These are phyloP conservation scores for Xenoacremonium recifei DNA, from an alignment of 2,329 filamentous ascomycete species.

Conservation along the genomic window DNA sequence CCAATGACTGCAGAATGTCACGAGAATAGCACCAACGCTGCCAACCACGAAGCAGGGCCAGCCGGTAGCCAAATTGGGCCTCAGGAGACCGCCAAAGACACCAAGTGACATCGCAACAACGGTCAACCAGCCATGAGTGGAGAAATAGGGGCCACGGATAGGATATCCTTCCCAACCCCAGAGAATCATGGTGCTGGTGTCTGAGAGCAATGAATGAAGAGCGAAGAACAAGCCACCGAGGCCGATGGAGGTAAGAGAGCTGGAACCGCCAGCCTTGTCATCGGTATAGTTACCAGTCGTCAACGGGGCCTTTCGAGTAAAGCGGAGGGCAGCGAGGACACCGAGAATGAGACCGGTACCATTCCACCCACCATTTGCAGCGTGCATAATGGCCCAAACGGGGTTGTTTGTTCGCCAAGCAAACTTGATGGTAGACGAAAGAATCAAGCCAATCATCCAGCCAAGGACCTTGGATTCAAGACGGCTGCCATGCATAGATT, in stretches of 20 bases:
- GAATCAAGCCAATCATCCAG: constrained; percentile 76
- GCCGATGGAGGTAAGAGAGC: constrained; percentile 70
- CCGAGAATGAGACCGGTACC: constrained; percentile 76
- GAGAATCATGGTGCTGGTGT: constrained; percentile 97
- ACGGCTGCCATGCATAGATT: constrained; percentile 69
- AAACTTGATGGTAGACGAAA: constrained; percentile 88
- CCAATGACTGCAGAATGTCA: constrained; percentile 82
- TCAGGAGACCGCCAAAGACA: constrained; percentile 71
- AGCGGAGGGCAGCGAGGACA: constrained; percentile 70
- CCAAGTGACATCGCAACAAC: constrained; percentile 84
- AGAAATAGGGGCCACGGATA: constrained; percentile 80
- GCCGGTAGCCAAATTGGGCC: constrained; percentile 67
- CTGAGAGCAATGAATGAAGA: constrained; percentile 88
- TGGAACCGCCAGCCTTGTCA: constrained; percentile 58
- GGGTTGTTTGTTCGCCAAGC: constrained; percentile 94
- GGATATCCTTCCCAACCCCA: constrained; percentile 99
- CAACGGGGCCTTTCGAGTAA: constrained; percentile 65
- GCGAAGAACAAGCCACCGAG: constrained; percentile 84
- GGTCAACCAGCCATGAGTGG: constrained; percentile 86
- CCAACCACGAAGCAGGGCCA: constrained; percentile 80
- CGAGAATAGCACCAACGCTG: constrained; percentile 72
- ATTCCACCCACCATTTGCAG: constrained; percentile 89
- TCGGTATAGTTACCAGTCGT: constrained; percentile 35
- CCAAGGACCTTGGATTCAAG: constrained; percentile 81
- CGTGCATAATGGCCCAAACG: constrained; percentile 92